These are phyloP conservation scores for Suhomyces guaymorum DNA, from an alignment of 1,139 yeast genomes.

Conservation along the genomic window DNA sequence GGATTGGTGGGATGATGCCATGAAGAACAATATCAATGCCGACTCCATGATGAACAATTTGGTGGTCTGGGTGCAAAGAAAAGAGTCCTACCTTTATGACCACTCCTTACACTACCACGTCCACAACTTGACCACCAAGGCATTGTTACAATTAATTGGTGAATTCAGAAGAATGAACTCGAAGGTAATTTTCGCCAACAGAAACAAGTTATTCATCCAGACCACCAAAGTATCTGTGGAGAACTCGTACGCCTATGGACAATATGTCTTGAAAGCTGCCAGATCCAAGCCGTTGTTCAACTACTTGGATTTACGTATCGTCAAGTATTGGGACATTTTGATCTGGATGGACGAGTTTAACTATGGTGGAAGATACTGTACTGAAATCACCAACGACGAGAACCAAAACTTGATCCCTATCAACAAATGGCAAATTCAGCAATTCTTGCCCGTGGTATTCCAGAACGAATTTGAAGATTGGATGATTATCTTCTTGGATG, in stretches of 20 bases:
- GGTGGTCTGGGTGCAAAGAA: conserved; percentile 84
- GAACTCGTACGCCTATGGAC: conserved; percentile 91
- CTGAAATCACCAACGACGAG: conserved; percentile 55
- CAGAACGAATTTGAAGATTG: conserved; percentile 87
- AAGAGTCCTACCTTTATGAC: conserved; percentile 73
- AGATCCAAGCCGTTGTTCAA: conserved; percentile 81
- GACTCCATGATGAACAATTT: conserved; percentile 83
- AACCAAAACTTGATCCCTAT: conserved; percentile 58
- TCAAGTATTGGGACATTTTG: conserved; percentile 84
- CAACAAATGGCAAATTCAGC: conserved; percentile 79
- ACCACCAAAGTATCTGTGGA: conserved; percentile 81
- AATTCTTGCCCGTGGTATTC: conserved; percentile 71
- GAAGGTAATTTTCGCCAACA: conserved; percentile 74
- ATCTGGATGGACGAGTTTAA: conserved; percentile 95
- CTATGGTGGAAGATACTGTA: conserved; percentile 80
- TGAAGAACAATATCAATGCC: conserved; percentile 66
- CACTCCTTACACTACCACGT: conserved; percentile 81
- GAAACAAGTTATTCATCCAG: conserved; percentile 70
- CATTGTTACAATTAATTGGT: conserved; percentile 75
- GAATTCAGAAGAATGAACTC: conserved; percentile 83
- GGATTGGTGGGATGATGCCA: conserved; percentile 94
- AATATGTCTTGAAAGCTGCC: conserved; percentile 76
- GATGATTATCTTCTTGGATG: conserved; percentile 74
- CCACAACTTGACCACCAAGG: conserved; percentile 82
- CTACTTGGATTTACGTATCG: conserved; percentile 72